Evolutionary conservation across 768 basidiomycete genomes (phyloP), one percentile per base, ranked within the genome.

Genomic region (Leucogyrophana mollusca): DNA sequence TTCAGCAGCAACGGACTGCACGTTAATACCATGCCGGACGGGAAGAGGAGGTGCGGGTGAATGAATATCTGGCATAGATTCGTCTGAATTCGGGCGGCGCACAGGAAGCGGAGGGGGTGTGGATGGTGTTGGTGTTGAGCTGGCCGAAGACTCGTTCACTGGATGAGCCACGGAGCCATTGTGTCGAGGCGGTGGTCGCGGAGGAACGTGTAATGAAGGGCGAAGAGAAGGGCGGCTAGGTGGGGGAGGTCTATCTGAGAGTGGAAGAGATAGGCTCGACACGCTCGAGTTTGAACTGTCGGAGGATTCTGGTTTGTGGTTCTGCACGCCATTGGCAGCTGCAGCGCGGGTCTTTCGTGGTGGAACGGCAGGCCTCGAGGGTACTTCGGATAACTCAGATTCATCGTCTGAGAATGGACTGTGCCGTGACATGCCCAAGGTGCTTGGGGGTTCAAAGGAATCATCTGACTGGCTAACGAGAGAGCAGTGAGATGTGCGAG

Each of bases 81-180:
- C 59, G 7, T 51, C 54, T 11, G 46, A 49, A 2, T 46, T 23
- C 3, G 33, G 5, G 7, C 52, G 62, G 14, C 63, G 63, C 21
- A 77, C 65, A 8, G 77, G 77, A 8, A 80, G 73, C 17, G 73
- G 73, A 21, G 65, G 67, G 14, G 64, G 57, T 11, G 49, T 59
- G 1, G 53, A 44, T 14, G 53, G 50, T 33, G 61, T 51, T 14
- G 56, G 45, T 6, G 57, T 55, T 14, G 57, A 37, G 20, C 13
- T 40, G 20, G 35, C 4, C 6, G 51, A 37, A 7, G 36, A 2
- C 0, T 58, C 48, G 1, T 42, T 14, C 25, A 21, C 30, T 18
- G 32, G 24, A n/a, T 34, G 3, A 6, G 50, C 30, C 9, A 48
- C 20, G 9, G 7, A 16, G 10, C 47, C 44, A 11, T 49, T 50